Evolutionary conservation across 805 yeast genomes (phyloP).

Genomic region (Kodamaea nitidulidarum): DNA sequence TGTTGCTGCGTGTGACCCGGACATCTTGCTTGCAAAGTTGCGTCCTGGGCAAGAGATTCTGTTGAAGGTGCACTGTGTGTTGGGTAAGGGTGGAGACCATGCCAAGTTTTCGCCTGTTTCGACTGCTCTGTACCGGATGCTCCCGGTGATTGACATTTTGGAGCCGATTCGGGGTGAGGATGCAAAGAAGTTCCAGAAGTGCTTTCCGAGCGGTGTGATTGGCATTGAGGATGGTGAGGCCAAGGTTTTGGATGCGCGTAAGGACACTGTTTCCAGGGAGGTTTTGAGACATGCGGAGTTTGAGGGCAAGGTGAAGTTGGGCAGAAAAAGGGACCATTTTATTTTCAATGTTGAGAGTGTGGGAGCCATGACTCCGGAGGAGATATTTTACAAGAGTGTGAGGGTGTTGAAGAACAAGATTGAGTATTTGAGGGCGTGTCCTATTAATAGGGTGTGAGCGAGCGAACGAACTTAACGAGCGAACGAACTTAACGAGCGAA

Average conservation of each 20-base stretch:
- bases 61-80: slow-evolving; percentile 80
- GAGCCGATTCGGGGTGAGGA: slow-evolving; percentile 71
- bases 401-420: slow-evolving; percentile 83
- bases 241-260: slow-evolving; percentile 81
- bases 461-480: too few relatives aligned
- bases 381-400: slow-evolving; percentile 87
- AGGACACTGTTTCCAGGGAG: slow-evolving; percentile 95
- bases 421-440: slow-evolving; percentile 72
- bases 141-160: slow-evolving; percentile 80
- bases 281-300: slow-evolving; percentile 92
- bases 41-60: slow-evolving; percentile 97
- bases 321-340: slow-evolving; percentile 88
- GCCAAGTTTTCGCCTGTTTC: slow-evolving; percentile 97
- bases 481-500: too few relatives aligned
- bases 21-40: slow-evolving; percentile 83
- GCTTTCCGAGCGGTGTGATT: slow-evolving; percentile 92
- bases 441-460: slow-evolving; percentile 48
- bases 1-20: slow-evolving; percentile 78
- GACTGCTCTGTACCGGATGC: slow-evolving; percentile 89
- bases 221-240: slow-evolving; percentile 73
- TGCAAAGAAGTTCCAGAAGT: slow-evolving; percentile 76
- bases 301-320: slow-evolving; percentile 81
- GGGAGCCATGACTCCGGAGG: slow-evolving; percentile 97
- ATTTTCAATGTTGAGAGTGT: slow-evolving; percentile 92
- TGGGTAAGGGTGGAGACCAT: slow-evolving; percentile 92